Evolutionary conservation across 768 basidiomycete species (phyloP).

Genomic region (Boletus rex-veris): DNA sequence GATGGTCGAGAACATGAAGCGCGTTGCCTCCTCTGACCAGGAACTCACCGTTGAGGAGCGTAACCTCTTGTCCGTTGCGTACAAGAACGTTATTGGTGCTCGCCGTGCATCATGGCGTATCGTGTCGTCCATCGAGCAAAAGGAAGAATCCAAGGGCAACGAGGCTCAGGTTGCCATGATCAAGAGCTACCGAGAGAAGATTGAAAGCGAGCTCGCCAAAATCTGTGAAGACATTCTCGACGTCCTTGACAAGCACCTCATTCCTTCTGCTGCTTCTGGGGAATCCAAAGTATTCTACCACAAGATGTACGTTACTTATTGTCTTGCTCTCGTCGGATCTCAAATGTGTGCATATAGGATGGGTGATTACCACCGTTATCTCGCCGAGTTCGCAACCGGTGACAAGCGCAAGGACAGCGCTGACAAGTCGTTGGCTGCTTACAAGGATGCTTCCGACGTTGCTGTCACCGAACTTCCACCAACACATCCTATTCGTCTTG

Average conservation of each 20-base stretch:
- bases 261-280: slow-evolving; percentile 92
- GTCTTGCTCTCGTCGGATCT: not conserved
- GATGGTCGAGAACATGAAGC: slow-evolving; percentile 99
- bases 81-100: slow-evolving; percentile 99
- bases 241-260: slow-evolving; percentile 96
- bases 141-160: slow-evolving; percentile 98
- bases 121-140: slow-evolving; percentile 97
- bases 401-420: slow-evolving; percentile 97
- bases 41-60: slow-evolving; percentile 99
- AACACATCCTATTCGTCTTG: slow-evolving; percentile 97
- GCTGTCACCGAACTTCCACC: slow-evolving; percentile 93
- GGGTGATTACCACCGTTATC: slow-evolving; percentile 99
- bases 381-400: slow-evolving; percentile 97
- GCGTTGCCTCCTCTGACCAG: slow-evolving; percentile 94
- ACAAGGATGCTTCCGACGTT: slow-evolving; percentile 97
- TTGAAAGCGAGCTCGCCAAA: slow-evolving; percentile 93
- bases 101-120: slow-evolving; percentile 98
- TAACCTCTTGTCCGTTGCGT: slow-evolving; percentile 95
- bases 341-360: slow-evolving; percentile 55
- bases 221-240: slow-evolving; percentile 99
- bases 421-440: slow-evolving; percentile 94
- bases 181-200: slow-evolving; percentile 97
- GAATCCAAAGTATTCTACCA: slow-evolving; percentile 99
- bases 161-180: slow-evolving; percentile 96
- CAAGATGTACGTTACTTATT: slow-evolving; percentile 74